Conservation (phyloP, 768 basidiomycete genomes). For the Boletus pseudopeckii region DNA sequence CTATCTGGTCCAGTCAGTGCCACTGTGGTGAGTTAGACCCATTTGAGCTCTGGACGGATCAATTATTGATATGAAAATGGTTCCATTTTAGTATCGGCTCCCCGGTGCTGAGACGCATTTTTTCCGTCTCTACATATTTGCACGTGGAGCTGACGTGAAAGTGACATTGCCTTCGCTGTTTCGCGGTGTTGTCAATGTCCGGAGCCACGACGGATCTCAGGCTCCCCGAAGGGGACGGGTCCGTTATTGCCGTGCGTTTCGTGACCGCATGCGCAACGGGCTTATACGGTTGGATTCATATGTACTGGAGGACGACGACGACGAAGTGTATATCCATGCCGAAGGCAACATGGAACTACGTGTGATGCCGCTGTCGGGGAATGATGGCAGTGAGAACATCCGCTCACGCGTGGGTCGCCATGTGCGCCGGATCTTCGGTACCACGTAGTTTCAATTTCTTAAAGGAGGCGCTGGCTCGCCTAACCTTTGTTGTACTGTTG, state of each 20-base stretch:
- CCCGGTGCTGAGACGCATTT: constrained; percentile 26
- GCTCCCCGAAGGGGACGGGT: constrained; percentile 9
- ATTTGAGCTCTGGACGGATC: not conserved
- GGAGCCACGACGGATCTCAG: constrained; percentile 10
- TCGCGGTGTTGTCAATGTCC: constrained; percentile 28
- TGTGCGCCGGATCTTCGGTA: constrained; percentile 29
- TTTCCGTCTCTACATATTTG: constrained; percentile 30
- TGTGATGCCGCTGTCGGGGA: constrained; percentile 12
- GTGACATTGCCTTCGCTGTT: constrained; percentile 27
- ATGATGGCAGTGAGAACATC: constrained; percentile 8
- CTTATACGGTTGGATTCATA: constrained; percentile 19
- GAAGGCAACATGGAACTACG: constrained; percentile 24
- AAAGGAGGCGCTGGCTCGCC: constrained; percentile 18
- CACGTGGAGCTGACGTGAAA: constrained; percentile 28
- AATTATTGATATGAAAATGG: constrained; percentile 4
- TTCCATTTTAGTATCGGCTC: constrained; percentile 20
- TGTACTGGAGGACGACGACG: constrained; percentile 25
- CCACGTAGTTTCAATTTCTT: not conserved
- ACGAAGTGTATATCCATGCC: constrained; percentile 30
- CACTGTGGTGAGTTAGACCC: constrained; percentile 23
- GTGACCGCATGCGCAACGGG: constrained; percentile 20
- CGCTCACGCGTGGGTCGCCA: constrained; percentile 26
- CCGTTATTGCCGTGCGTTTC: constrained; percentile 25
- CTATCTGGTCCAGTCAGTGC: constrained; percentile 23
- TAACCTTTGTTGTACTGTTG: not conserved